Percentiles rank a stretch among this genome's conserved stretches.
Conservation (phyloP, 2,329 filamentous ascomycete species). For the Berkeleyomyces rouxiae region DNA sequence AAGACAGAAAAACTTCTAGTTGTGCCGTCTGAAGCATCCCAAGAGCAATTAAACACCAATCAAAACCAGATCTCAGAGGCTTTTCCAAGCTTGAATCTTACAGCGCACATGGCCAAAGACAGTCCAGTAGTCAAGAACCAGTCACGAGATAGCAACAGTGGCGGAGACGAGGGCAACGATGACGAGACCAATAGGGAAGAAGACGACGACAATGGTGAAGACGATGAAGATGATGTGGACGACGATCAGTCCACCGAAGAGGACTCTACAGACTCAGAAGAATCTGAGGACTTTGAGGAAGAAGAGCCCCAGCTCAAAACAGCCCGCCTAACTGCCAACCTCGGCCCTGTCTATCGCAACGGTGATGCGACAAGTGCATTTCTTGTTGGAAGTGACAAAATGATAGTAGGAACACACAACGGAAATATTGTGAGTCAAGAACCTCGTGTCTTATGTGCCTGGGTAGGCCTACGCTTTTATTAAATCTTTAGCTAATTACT, state of each 20-base stretch:
- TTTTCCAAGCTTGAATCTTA: not conserved
- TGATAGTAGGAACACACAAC: slow-evolving; percentile 92
- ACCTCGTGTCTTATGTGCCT: not conserved
- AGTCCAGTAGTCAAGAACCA: not conserved
- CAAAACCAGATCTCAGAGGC: not conserved
- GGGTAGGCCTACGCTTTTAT: not conserved
- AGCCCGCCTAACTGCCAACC: slow-evolving; percentile 62
- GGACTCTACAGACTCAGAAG: slow-evolving; percentile 37
- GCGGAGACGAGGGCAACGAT: slow-evolving; percentile 14
- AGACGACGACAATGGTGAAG: slow-evolving; percentile 17
- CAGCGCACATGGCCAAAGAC: not conserved
- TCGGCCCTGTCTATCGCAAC: slow-evolving; percentile 75
- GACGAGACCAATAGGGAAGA: slow-evolving; percentile 15
- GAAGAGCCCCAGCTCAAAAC: slow-evolving; percentile 94
- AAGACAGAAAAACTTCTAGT: not conserved
- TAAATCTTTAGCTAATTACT: not conserved
- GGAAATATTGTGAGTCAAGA: slow-evolving; percentile 64
- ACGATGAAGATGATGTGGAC: slow-evolving; percentile 25
- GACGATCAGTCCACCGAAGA: slow-evolving; percentile 22
- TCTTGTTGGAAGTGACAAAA: slow-evolving; percentile 84
- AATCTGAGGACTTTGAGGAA: slow-evolving; percentile 69
- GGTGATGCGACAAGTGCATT: slow-evolving; percentile 90
- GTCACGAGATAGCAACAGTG: slow-evolving; percentile 6
- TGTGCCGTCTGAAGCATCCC: not conserved
- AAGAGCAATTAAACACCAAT: not conserved